These are phyloP conservation scores for Aureobasidium mangrovei DNA, from an alignment of 2,329 filamentous ascomycete species.

Conservation along the genomic window DNA sequence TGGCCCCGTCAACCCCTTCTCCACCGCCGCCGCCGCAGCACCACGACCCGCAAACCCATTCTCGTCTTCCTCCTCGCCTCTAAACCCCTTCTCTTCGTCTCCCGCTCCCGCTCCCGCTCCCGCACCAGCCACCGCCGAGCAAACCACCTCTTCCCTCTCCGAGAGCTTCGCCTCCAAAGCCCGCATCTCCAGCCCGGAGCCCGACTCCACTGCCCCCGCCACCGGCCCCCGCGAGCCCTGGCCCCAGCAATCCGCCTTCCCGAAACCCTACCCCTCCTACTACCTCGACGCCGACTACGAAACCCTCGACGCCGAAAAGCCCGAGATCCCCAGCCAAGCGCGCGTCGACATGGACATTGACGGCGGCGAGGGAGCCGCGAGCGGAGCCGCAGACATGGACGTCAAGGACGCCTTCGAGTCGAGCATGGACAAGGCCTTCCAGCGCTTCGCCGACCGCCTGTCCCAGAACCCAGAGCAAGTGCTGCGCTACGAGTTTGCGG, in stretches of 20 bases:
- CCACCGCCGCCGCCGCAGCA: conserved; percentile 34
- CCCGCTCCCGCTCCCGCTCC: conserved; percentile 34
- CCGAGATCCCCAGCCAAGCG: conserved; percentile 41
- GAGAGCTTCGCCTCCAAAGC: conserved; percentile 68
- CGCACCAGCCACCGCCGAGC: conserved; percentile 16
- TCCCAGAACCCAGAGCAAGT: conserved; percentile 44
- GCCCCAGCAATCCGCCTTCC: conserved; percentile 59
- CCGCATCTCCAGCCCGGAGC: conserved; percentile 39
- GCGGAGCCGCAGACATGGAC: conserved; percentile 29
- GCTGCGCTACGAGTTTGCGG: conserved; percentile 41
- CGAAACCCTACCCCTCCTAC: conserved; percentile 63
- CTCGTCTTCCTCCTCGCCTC: conserved; percentile 32
- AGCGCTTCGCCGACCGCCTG: conserved; percentile 43
- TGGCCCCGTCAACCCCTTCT: conserved; percentile 52
- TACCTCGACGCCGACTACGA: conserved; percentile 89
- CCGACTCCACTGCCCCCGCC: conserved; percentile 23
- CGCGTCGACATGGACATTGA: conserved; percentile 33
- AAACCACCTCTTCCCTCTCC: conserved; percentile 48
- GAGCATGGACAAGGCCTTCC: conserved; percentile 41
- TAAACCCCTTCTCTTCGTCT: conserved; percentile 51
- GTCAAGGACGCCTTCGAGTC: conserved; percentile 42
- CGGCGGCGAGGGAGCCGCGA: conserved; percentile 19
- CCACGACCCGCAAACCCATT: conserved; percentile 56
- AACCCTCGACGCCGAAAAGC: conserved; percentile 56
- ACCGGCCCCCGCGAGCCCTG: conserved; percentile 53